These are phyloP conservation scores for Carex cristatella DNA, from an alignment of 176 grass and related monocot species.

Conservation along the genomic window DNA sequence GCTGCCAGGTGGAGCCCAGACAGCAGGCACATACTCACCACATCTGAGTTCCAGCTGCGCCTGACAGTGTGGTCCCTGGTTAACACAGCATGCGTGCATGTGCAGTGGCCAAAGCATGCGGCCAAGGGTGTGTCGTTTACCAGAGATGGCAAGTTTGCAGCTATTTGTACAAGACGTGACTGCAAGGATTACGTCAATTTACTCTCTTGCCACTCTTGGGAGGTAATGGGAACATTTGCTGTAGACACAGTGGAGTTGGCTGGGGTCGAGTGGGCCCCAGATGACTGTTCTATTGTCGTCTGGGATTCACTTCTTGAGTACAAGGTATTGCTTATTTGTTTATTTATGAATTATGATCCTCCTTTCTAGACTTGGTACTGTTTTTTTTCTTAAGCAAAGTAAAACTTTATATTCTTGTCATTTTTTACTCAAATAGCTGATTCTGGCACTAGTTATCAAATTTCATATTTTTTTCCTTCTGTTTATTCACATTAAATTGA, in stretches of 20 bases:
- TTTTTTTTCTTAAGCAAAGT: background rate
- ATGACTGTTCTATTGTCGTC: conserved; percentile 81
- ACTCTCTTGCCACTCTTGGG: conserved; percentile 87
- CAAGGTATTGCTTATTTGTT: conserved; percentile 46
- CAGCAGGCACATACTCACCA: conserved; percentile 86
- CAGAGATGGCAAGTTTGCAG: conserved; percentile 85
- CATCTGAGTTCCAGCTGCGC: conserved; percentile 94
- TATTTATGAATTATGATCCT: background rate
- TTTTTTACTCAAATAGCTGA: background rate
- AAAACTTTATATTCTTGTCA: background rate
- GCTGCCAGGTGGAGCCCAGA: conserved; percentile 72
- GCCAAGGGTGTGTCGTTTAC: conserved; percentile 85
- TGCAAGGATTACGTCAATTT: conserved; percentile 96
- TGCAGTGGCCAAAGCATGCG: conserved; percentile 81
- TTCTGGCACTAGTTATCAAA: background rate
- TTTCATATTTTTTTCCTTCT: background rate
- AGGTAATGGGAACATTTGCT: conserved; percentile 79
- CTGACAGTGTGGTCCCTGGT: conserved; percentile 91
- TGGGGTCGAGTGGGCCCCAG: conserved; percentile 85
- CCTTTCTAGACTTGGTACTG: background rate
- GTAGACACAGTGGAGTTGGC: conserved; percentile 82
- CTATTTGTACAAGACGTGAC: conserved; percentile 75
- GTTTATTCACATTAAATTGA: background rate
- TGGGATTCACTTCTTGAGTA: conserved; percentile 99
- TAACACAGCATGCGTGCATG: conserved; percentile 89